Evolutionary conservation across 2,329 filamentous ascomycete species (phyloP), one percentile per base, ranked within the genome.

Genomic region (Madurella fahalii): DNA sequence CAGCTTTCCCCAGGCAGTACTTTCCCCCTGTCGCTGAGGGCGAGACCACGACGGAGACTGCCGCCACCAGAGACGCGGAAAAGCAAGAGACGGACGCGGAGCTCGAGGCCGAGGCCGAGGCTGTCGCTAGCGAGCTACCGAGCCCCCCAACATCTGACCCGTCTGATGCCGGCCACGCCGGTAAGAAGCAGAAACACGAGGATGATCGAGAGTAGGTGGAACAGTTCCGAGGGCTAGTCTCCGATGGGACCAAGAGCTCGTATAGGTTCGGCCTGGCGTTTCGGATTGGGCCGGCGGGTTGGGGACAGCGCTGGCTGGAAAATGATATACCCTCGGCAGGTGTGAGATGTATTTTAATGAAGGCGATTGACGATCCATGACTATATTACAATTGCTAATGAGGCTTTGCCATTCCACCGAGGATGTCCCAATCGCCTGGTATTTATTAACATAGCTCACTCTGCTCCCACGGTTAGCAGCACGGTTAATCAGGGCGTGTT

Each of bases 21-120:
- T 68, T 70, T 47, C 68, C 68, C 5, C 67, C 67, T 2, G 60
- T 67, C 1, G 30, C 57, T 25, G 60, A 64, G 5, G 43, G 48
- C 44, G 40, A 40, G 45, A 15, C 45, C 5, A 52, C 41, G 25
- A 17, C 40, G 41, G 44, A 11, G n/a, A 16, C 41, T 45, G 50
- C n/a, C n/a, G 40, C 56, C 11, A 47, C 34, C 8, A 49, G 55
- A 11, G 46, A 59, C 5, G 47, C 55, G 13, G 50, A 47, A 25
- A 49, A 52, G 7, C 44, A 44, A 16, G 57, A 56, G 30, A 54
- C 46, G 1, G 59, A 64, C 34, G 64, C 57, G 11, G 41, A 57
- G 43, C 52, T 58, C 9, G 58, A 60, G 8, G 61, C 61, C 13
- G 61, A 65, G 50, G 65, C 67, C 1, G 49, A 66, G 40, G 60